Conservation (phyloP, 2,329 filamentous ascomycete species). For the Botryosphaeria agaves region DNA sequence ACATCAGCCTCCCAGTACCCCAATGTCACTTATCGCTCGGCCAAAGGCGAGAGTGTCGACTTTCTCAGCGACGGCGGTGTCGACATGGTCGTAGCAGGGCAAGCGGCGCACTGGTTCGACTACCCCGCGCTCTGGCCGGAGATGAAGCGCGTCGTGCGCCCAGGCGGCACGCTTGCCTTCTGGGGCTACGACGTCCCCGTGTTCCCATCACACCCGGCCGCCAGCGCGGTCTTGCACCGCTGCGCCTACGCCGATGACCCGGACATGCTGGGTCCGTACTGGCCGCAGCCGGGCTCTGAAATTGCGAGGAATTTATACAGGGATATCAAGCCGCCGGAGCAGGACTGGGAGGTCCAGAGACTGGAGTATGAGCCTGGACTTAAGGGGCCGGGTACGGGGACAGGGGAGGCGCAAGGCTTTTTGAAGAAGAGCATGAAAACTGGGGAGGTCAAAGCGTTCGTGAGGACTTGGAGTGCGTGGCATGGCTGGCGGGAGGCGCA, state of each 20-base stretch:
- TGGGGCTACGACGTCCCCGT: constrained; percentile 51
- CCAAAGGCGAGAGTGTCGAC: constrained; percentile 35
- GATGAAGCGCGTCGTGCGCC: constrained; percentile 34
- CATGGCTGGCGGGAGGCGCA: constrained; percentile 40
- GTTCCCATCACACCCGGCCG: constrained; percentile 34
- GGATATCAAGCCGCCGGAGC: constrained; percentile 32
- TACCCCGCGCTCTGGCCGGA: constrained; percentile 37
- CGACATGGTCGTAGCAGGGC: constrained; percentile 34
- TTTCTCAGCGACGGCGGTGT: constrained; percentile 25
- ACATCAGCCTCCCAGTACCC: constrained; percentile 9
- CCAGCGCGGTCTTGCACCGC: constrained; percentile 34
- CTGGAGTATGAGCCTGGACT: constrained; percentile 39
- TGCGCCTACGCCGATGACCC: constrained; percentile 36
- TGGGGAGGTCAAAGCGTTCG: constrained; percentile 42
- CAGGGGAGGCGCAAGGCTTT: constrained; percentile 27
- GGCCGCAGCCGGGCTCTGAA: constrained; percentile 42
- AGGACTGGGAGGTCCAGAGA: constrained; percentile 36
- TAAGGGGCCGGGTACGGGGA: constrained; percentile 20
- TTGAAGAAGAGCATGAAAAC: constrained; percentile 37
- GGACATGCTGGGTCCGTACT: constrained; percentile 37
- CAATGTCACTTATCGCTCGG: constrained; percentile 33
- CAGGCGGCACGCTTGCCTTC: constrained; percentile 42
- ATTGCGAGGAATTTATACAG: constrained; percentile 35
- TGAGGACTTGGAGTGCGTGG: constrained; percentile 42
- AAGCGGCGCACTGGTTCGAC: constrained; percentile 53